A percentile compares a stretch with the other conserved stretches of the same genome.
Evolutionary conservation across 148 eudicot species (phyloP).

Genomic region (Vaccinium darrowii): DNA sequence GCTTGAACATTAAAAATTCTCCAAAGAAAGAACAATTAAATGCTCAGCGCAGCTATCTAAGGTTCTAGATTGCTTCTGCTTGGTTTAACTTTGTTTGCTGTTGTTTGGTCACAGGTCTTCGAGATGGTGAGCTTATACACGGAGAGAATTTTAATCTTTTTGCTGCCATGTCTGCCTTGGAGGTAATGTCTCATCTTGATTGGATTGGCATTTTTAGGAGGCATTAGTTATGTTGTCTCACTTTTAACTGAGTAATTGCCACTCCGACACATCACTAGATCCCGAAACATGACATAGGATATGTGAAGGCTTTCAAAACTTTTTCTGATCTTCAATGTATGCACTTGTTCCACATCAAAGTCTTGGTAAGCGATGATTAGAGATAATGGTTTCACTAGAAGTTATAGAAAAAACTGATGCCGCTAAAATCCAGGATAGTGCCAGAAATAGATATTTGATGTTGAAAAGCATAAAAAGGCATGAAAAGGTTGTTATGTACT

Average conservation of each 20-base stretch:
- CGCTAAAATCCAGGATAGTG: background rate
- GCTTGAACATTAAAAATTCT: background rate
- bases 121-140: conserved; percentile 74
- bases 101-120: conserved; percentile 60
- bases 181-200: conserved; percentile 44
- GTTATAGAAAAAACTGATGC: background rate
- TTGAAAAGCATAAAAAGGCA: conserved; percentile 3
- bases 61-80: background rate
- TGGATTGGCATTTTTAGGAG: background rate
- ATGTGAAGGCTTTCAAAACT: background rate
- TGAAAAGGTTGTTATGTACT: background rate
- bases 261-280: background rate
- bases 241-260: background rate
- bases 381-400: background rate
- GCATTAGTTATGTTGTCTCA: background rate
- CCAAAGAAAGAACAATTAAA: background rate
- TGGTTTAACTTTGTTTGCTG: conserved; percentile 8
- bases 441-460: background rate
- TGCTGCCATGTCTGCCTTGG: conserved; percentile 98
- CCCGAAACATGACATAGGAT: background rate
- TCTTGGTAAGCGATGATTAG: background rate
- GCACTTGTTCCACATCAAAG: background rate
- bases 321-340: background rate
- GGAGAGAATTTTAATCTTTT: conserved; percentile 94
- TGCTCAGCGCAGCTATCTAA: background rate